Evolutionary conservation across 2,329 filamentous ascomycete genomes (phyloP).

Genomic region (Cyclaneusma minus): DNA sequence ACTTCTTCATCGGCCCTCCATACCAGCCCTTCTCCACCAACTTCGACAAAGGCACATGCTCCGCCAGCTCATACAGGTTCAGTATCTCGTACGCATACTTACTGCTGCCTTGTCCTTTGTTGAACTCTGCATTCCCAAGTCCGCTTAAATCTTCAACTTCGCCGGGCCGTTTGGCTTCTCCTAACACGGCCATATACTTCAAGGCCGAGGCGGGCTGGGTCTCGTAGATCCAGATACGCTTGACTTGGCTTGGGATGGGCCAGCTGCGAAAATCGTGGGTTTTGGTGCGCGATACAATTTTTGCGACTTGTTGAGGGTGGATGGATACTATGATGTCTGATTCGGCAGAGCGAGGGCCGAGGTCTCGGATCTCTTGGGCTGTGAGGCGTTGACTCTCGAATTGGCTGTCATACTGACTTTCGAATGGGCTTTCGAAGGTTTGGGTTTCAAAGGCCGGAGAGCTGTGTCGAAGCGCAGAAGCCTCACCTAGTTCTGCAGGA

Average conservation of each 20-base stretch:
- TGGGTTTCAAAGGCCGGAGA: conserved; percentile 10
- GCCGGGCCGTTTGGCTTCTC: conserved; percentile 28
- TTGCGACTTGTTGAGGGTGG: conserved; percentile 27
- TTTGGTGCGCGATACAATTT: conserved; percentile 32
- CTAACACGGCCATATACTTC: conserved; percentile 42
- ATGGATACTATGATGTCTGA: conserved; percentile 40
- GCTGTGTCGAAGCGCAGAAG: not conserved
- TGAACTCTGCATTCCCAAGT: conserved; percentile 36
- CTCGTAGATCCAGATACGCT: conserved; percentile 47
- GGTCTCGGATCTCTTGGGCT: conserved; percentile 28
- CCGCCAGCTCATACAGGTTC: conserved; percentile 46
- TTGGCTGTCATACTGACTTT: not conserved
- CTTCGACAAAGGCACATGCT: conserved; percentile 34
- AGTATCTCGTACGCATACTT: conserved; percentile 36
- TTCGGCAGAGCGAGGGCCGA: conserved; percentile 31
- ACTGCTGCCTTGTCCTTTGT: conserved; percentile 21
- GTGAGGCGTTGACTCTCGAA: conserved; percentile 36
- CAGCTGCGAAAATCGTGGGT: conserved; percentile 40
- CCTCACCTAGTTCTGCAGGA: not conserved
- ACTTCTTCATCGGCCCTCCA: conserved; percentile 31
- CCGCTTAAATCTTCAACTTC: conserved; percentile 29
- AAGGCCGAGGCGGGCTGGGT: conserved; percentile 30
- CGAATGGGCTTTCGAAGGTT: conserved; percentile 2
- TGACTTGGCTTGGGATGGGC: conserved; percentile 35
- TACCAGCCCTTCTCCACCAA: conserved; percentile 42